Evolutionary conservation across 202 grass and related monocot genomes (phyloP), one percentile per base, ranked within the genome.

Genomic region (Bolboschoenoplectus hybrid): DNA sequence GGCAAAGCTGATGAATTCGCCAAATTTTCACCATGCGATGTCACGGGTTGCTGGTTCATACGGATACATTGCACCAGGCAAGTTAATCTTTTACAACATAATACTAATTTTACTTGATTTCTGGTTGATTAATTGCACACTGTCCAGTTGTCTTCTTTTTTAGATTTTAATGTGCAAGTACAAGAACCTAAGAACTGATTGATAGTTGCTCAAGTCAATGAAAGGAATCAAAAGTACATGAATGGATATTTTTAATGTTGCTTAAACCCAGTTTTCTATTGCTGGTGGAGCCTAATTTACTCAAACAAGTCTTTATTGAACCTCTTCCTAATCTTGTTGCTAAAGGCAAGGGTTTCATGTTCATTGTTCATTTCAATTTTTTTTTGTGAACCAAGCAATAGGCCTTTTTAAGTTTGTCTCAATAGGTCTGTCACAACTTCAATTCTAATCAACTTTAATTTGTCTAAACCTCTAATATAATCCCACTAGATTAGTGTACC

Each of bases 51-150:
- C 97, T 2, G 93, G 97, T 74, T 99, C 97, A 41, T 99, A 97
- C 1, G 93, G 97, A 60, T 99, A 97, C 83, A 99, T 99, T 80
- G 97, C 97, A 89, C 97, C 97, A 96, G 93, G 97, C 81, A 91
- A 91, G 89, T 88, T 36, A 51, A 63, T 65, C 43, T 17, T 49
- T 20, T 71, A n/a, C 74, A 73, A 89, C 46, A 38, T 81, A 53
- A 56, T 67, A 66, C 32, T 7, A 78, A 43, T 75, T 9, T 63
- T 68, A 51, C 19, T 46, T 86, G 55, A 55, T 67, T 57, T 57
- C 17, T 57, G 2, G 80, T 63, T 86, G 41, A 84, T 88, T 71
- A 43, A 81, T 34, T 75, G 34, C 14, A 83, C 38, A 67, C 13
- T 38, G 46, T 11, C 81, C 39, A 1, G 13, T 56, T 90, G 77